These are phyloP conservation scores for Rhizopogon salebrosus DNA, from an alignment of 768 basidiomycete species.

Conservation along the genomic window DNA sequence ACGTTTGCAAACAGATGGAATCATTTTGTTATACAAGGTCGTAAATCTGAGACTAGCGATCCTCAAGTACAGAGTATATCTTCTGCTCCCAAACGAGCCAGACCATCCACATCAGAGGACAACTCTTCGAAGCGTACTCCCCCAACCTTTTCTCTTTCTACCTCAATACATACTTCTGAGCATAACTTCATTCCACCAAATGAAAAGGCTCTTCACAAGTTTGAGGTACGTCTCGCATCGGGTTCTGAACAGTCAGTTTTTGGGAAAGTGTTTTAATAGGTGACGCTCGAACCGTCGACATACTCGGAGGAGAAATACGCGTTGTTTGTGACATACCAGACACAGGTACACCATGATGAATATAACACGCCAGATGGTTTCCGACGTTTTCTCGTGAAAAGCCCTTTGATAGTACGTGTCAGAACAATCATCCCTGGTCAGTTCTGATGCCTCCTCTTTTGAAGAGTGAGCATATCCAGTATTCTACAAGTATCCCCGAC, in stretches of 20 bases:
- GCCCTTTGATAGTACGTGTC: slow-evolving; percentile 61
- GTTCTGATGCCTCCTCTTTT: slow-evolving; percentile 1
- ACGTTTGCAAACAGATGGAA: slow-evolving; percentile 55
- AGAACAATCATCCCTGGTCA: neutral
- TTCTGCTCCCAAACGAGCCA: neutral
- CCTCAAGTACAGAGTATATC: neutral
- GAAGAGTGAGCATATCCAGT: slow-evolving; percentile 60
- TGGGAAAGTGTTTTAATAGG: slow-evolving; percentile 35
- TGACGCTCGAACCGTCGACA: slow-evolving; percentile 69
- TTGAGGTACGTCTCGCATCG: slow-evolving; percentile 42
- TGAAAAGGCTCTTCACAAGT: slow-evolving; percentile 41
- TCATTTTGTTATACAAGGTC: slow-evolving; percentile 51
- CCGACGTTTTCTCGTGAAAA: slow-evolving; percentile 70
- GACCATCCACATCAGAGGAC: neutral
- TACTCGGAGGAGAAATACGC: slow-evolving; percentile 78
- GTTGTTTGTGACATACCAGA: slow-evolving; percentile 76
- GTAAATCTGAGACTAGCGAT: slow-evolving; percentile 19
- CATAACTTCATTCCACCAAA: slow-evolving; percentile 21
- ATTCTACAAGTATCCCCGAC: slow-evolving; percentile 38
- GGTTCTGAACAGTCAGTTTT: neutral
- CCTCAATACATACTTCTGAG: slow-evolving; percentile 58
- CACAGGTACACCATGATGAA: slow-evolving; percentile 67
- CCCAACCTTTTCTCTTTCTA: slow-evolving; percentile 34
- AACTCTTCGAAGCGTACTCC: slow-evolving; percentile 2
- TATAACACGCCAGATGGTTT: slow-evolving; percentile 51